phyloP scores from a whole-genome alignment of 257 asterid genomes.

The Verbena officinalis region DNA sequence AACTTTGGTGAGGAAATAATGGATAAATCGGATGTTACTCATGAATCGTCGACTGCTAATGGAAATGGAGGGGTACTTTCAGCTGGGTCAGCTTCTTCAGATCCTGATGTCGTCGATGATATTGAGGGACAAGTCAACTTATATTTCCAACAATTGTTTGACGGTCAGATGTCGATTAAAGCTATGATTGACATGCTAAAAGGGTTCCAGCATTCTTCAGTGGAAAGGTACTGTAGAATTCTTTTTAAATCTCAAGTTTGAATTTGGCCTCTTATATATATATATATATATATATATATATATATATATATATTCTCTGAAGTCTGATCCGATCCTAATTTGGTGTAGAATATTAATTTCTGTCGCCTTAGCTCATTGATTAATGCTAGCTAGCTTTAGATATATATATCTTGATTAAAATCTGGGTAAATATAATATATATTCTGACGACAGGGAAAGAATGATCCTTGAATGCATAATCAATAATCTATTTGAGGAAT shows the following conservation, averaged over 20 bases:
- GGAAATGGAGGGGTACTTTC: constrained; percentile 52
- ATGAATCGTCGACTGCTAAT: constrained; percentile 51
- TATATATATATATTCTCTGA: too few relatives aligned
- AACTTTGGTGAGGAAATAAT: constrained; percentile 77
- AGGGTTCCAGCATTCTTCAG: constrained; percentile 78
- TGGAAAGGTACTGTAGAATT: constrained; percentile 69
- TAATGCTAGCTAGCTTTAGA: too few relatives aligned
- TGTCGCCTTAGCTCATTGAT: constrained; percentile 16
- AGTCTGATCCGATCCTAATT: constrained; percentile 1
- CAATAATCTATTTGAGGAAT: constrained; percentile 86
- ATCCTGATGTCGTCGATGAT: constrained; percentile 69
- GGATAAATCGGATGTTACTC: constrained; percentile 62
- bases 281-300: too few relatives aligned
- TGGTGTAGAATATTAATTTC: constrained; percentile 2
- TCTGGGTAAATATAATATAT: constrained; percentile 31
- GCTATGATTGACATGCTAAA: constrained; percentile 83
- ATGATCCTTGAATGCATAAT: constrained; percentile 80
- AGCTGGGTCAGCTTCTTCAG: constrained; percentile 58
- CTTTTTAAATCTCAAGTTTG: not conserved
- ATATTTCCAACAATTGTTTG: constrained; percentile 89
- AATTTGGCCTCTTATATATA: constrained; percentile 2
- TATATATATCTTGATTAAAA: constrained; percentile 24
- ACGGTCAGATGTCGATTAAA: constrained; percentile 72
- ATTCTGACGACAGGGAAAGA: constrained; percentile 90
- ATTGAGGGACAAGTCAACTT: constrained; percentile 80